These are phyloP conservation scores for Aspergillus pseudoglaucus DNA, from an alignment of 2,329 filamentous ascomycete species.

Conservation along the genomic window DNA sequence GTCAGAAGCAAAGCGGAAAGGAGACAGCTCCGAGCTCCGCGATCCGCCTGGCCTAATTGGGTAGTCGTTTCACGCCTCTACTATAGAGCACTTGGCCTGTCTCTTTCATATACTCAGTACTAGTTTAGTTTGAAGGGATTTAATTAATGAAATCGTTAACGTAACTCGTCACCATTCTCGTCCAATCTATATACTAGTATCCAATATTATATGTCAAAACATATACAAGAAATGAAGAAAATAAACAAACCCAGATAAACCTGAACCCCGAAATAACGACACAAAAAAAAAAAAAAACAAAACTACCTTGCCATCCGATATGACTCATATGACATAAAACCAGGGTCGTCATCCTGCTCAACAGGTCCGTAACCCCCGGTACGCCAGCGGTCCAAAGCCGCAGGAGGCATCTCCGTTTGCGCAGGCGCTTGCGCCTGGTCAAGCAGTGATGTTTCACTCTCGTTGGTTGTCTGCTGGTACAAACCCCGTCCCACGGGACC, in stretches of 20 bases:
- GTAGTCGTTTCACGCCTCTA: background rate
- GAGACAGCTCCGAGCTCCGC: background rate
- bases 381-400: conserved; percentile 29
- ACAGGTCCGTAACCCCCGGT: conserved; percentile 32
- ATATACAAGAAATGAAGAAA: background rate
- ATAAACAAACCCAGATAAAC: background rate
- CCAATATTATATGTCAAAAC: background rate
- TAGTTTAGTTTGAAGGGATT: too few relatives aligned
- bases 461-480: conserved; percentile 29
- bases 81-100: background rate
- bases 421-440: conserved; percentile 29
- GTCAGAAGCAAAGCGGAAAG: too few relatives aligned
- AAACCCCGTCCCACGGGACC: conserved; percentile 15
- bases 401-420: conserved; percentile 11
- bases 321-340: conserved; percentile 29
- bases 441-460: conserved; percentile 35
- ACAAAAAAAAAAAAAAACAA: background rate
- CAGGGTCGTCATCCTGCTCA: conserved; percentile 28
- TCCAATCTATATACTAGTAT: background rate
- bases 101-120: background rate
- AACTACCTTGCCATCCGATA: conserved; percentile 20
- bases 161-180: background rate
- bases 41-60: background rate
- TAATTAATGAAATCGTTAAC: background rate
- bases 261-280: background rate